phyloP scores from a whole-genome alignment of 225 moss, liverwort and hornwort genomes.

The Marchantia polymorpha region DNA sequence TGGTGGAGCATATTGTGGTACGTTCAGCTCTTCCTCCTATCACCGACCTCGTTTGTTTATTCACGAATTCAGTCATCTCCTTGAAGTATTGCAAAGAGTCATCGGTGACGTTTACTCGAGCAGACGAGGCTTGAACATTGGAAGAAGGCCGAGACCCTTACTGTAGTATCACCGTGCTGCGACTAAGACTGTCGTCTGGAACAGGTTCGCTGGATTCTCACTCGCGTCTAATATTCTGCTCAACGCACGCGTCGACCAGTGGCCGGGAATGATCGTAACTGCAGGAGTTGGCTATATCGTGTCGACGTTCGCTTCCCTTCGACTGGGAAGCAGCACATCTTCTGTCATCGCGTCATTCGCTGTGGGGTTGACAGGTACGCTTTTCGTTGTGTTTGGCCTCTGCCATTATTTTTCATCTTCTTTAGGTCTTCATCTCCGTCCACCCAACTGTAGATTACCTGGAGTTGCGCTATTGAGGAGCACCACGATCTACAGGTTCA shows the following conservation, averaged over 20 bases:
- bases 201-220: constrained; percentile 69
- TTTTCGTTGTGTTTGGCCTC: neutral
- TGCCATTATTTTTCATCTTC: neutral
- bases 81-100: neutral
- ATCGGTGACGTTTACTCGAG: neutral
- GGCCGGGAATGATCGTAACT: constrained; percentile 84
- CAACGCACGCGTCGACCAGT: constrained; percentile 77
- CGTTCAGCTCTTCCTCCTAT: neutral
- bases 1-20: constrained; percentile 67
- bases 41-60: neutral
- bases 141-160: too few relatives aligned
- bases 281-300: constrained; percentile 66
- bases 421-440: neutral
- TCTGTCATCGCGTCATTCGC: constrained; percentile 69
- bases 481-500: neutral
- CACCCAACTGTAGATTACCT: neutral
- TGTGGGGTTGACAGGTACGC: constrained; percentile 63
- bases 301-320: constrained; percentile 37
- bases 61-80: neutral
- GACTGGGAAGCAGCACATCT: constrained; percentile 54
- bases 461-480: neutral
- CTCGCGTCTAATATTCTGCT: constrained; percentile 67
- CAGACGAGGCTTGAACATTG: neutral
- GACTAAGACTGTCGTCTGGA: neutral
- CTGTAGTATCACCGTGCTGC: neutral